Evolutionary conservation across 2,329 filamentous ascomycete species (phyloP).

Genomic region (Didymella pinodella): DNA sequence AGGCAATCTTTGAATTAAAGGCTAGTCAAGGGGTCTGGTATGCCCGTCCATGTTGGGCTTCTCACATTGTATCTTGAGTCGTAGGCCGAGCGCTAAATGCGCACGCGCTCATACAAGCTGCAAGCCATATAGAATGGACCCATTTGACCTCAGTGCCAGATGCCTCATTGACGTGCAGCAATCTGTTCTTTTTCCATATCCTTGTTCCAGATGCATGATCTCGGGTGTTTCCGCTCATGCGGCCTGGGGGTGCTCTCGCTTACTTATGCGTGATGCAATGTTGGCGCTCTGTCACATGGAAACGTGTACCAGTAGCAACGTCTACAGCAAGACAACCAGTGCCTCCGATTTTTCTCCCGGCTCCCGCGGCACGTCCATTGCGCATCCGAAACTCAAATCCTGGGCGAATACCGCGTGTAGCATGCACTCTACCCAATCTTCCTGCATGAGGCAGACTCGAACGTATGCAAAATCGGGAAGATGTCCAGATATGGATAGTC

Average conservation of each 20-base stretch:
- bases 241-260: slow-evolving; percentile 8
- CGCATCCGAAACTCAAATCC: not conserved
- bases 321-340: not conserved
- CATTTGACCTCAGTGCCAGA: not conserved
- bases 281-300: slow-evolving; percentile 2
- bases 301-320: slow-evolving; percentile 20
- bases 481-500: not conserved
- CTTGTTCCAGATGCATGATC: not conserved
- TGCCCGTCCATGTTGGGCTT: not conserved
- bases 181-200: not conserved
- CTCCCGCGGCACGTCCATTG: not conserved
- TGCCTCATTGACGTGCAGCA: not conserved
- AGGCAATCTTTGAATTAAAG: not conserved
- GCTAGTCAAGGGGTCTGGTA: not conserved
- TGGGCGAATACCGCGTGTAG: not conserved
- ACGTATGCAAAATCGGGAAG: not conserved
- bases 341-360: not conserved
- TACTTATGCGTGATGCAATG: slow-evolving; percentile 5
- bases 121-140: no score
- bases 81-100: not conserved
- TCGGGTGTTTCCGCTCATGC: slow-evolving; percentile 1
- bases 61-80: not conserved
- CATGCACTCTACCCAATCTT: not conserved
- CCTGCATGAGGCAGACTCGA: not conserved
- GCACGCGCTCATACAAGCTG: not conserved